Conservation (phyloP, 2,329 filamentous ascomycete genomes). For the Venturia carpophila region DNA sequence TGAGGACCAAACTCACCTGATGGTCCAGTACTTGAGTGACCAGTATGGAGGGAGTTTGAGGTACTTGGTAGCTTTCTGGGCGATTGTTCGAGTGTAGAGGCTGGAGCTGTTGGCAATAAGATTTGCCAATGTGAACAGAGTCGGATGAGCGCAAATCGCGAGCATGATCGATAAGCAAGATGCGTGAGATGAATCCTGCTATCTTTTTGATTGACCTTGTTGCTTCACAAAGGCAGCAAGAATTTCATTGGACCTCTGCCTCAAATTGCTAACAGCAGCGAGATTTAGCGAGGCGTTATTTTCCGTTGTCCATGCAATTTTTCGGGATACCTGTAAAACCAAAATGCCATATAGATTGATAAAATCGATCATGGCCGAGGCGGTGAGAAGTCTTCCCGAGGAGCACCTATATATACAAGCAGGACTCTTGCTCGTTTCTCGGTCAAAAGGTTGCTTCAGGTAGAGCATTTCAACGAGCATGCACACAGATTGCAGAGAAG, state of each 20-base stretch:
- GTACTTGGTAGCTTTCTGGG: background rate
- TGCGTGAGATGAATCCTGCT: background rate
- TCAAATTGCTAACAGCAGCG: no score
- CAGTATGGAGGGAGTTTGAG: background rate
- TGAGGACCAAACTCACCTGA: background rate
- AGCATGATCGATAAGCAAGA: no score
- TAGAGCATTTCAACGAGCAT: background rate
- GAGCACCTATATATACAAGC: no score
- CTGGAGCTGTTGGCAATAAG: background rate
- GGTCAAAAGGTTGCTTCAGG: background rate
- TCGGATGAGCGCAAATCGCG: background rate
- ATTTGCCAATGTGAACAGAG: no score
- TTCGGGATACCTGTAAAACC: background rate
- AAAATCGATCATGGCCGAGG: background rate
- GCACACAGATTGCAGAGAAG: background rate
- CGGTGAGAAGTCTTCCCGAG: background rate
- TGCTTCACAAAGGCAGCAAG: no score
- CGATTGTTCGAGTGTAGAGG: background rate
- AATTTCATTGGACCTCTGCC: no score
- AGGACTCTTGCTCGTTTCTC: background rate
- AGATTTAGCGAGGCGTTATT: no score
- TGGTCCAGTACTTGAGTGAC: background rate
- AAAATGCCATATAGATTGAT: background rate
- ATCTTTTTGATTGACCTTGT: slow-evolving; percentile 3
- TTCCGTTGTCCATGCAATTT: background rate